Base-by-base conservation (phyloP, 2,329 filamentous ascomycete genomes). In the Ophiostoma sp. region DNA sequence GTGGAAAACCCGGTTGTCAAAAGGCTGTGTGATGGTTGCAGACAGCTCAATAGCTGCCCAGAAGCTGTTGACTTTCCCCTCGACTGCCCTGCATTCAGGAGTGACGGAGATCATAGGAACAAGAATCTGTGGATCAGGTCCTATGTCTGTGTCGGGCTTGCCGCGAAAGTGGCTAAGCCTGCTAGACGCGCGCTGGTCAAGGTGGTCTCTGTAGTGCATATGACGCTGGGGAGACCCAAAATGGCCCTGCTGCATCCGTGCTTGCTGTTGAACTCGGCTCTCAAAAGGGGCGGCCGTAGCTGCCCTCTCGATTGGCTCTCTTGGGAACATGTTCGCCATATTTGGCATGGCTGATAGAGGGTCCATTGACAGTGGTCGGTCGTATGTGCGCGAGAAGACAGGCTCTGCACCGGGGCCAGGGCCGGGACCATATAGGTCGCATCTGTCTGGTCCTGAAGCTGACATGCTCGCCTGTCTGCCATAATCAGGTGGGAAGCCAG, bases 1-100 rank as follows among this genome's bases (percentile, higher is more conserved):
- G 4, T 65, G 67, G 2, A 65, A 64, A 1, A 67, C 40, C 9
- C 63, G 36, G 1, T 55, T 66, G 11, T 68, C 67, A 40, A 71
- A 5, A 2, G 71, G 69, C 11, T 60, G 64, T 5, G 67, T 67
- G 5, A 81, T 70, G 63, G 79, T 79, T 8, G 79, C 78, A 14
- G 77, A 80, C 49, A 85, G 72, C 73, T 85, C 80, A 66, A 85
- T 77, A 3, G 82, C 81, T 2, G 77, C 80, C 83, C 71, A 72
- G 41, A 68, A 69, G 38, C 67, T 67, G 36, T 66, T 70, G 8
- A 64, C 65, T 3, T 68, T 8, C 0, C 66, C 67, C 6, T 69
- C 68, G 2, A 72, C 63, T 0, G 67, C 70, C 41, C 70, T 66
- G 65, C 66, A 69, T 8, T 72, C 71, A 12, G 72, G 71, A 0